phyloP scores from a whole-genome alignment of 2,329 filamentous ascomycete genomes.

The Phialophora chinensis region DNA sequence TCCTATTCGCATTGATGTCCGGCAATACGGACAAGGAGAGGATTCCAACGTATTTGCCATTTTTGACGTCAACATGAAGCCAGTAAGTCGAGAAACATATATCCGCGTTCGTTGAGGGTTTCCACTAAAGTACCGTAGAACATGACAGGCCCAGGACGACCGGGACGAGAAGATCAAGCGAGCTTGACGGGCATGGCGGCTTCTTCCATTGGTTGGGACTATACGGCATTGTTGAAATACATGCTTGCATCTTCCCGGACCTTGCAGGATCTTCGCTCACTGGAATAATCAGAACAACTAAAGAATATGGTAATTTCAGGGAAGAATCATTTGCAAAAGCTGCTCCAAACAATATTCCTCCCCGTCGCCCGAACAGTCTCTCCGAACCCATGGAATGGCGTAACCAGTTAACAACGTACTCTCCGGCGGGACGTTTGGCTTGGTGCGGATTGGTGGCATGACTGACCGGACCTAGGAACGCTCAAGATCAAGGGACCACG shows the following conservation, averaged over 20 bases:
- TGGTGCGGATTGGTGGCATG: too few species aligned
- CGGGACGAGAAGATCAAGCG: constrained; percentile 56
- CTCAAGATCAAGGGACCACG: too few species aligned
- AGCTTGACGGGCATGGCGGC: constrained; percentile 56
- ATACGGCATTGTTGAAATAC: constrained; percentile 46
- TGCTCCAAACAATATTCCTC: too few species aligned
- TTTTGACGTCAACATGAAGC: constrained; percentile 62
- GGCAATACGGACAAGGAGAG: constrained; percentile 44
- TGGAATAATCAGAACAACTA: not conserved
- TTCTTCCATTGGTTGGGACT: constrained; percentile 52
- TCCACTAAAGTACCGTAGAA: constrained; percentile 42
- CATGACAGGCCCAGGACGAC: constrained; percentile 56
- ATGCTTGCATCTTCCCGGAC: constrained; percentile 44
- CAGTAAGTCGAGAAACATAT: constrained; percentile 44
- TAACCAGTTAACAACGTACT: too few species aligned
- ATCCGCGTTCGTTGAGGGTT: not conserved
- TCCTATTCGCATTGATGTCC: constrained; percentile 56
- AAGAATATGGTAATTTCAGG: not conserved
- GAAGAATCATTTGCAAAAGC: too few species aligned
- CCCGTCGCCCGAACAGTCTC: too few species aligned
- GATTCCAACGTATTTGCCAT: constrained; percentile 50
- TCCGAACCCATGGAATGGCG: too few species aligned
- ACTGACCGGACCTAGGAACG: too few species aligned
- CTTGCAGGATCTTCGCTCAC: constrained; percentile 12
- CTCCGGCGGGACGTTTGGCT: too few species aligned